Conservation (phyloP, 371 early-diverging fungal species). For the Mortierella sp. region DNA sequence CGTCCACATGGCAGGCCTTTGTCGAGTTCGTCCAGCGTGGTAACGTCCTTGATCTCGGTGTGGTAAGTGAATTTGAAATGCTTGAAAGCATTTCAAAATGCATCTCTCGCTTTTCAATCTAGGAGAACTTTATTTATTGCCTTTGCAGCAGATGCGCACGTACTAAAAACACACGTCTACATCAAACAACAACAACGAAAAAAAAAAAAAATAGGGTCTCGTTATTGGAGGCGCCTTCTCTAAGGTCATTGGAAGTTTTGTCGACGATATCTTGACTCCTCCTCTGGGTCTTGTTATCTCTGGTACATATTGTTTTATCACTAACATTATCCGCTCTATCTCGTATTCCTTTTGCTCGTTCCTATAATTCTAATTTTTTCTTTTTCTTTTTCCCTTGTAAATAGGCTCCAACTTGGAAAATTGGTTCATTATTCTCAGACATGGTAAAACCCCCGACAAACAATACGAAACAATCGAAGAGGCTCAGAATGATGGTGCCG, state of each 20-base stretch:
- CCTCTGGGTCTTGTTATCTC: conserved; percentile 58
- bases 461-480: conserved; percentile 40
- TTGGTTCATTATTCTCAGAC: conserved; percentile 55
- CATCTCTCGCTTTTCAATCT: background rate
- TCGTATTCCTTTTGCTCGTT: background rate
- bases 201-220: conserved; percentile 40
- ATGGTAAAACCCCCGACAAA: conserved; percentile 3
- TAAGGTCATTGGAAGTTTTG: conserved; percentile 49
- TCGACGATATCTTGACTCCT: conserved; percentile 58
- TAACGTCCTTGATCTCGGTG: conserved; percentile 54
- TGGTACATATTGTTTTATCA: conserved; percentile 24
- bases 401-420: conserved; percentile 58
- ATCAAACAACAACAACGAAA: background rate
- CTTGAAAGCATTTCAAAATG: background rate
- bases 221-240: conserved; percentile 60
- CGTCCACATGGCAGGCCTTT: conserved; percentile 38
- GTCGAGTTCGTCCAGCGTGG: conserved; percentile 44
- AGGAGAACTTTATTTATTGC: background rate
- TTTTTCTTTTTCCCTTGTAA: background rate
- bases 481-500: conserved; percentile 58
- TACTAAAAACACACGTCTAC: background rate
- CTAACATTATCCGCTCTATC: background rate
- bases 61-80: conserved; percentile 29
- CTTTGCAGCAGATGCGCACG: background rate
- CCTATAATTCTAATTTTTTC: background rate